Conservation (phyloP, 2,329 filamentous ascomycete genomes). For the Grosmannia clavigera region DNA sequence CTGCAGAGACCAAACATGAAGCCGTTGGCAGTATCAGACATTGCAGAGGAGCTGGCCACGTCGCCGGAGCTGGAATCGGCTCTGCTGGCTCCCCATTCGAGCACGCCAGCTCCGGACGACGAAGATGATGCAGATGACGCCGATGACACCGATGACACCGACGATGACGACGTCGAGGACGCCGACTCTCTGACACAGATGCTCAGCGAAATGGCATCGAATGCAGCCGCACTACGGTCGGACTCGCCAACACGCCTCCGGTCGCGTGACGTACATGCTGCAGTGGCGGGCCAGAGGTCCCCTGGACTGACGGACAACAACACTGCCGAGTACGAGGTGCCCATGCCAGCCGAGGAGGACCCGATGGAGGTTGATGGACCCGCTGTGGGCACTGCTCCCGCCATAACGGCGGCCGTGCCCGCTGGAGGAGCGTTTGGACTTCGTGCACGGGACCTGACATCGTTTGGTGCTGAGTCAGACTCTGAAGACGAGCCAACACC, state of each 20-base stretch:
- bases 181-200: slow-evolving; percentile 9
- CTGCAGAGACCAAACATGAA: slow-evolving; percentile 17
- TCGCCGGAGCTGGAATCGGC: neutral
- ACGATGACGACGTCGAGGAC: neutral
- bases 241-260: slow-evolving; percentile 17
- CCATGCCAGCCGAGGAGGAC: slow-evolving; percentile 1
- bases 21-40: neutral
- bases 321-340: too few species aligned
- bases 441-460: slow-evolving; percentile 33
- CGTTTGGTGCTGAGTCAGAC: slow-evolving; percentile 40
- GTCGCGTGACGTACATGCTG: slow-evolving; percentile 8
- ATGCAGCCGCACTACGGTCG: slow-evolving; percentile 9
- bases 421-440: slow-evolving; percentile 26
- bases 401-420: slow-evolving; percentile 13
- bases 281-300: neutral
- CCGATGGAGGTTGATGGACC: slow-evolving; percentile 19
- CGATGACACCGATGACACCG: slow-evolving; percentile 5
- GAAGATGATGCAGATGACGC: slow-evolving; percentile 9
- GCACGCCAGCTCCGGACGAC: too few species aligned
- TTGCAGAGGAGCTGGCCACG: neutral
- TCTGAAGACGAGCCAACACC: slow-evolving; percentile 40
- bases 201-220: slow-evolving; percentile 10
- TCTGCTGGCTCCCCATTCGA: too few species aligned
- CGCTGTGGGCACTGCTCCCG: slow-evolving; percentile 12
- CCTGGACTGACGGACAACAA: neutral